Evolutionary conservation across 305 asterid species (phyloP).

Genomic region (Euphrasia arctica): DNA sequence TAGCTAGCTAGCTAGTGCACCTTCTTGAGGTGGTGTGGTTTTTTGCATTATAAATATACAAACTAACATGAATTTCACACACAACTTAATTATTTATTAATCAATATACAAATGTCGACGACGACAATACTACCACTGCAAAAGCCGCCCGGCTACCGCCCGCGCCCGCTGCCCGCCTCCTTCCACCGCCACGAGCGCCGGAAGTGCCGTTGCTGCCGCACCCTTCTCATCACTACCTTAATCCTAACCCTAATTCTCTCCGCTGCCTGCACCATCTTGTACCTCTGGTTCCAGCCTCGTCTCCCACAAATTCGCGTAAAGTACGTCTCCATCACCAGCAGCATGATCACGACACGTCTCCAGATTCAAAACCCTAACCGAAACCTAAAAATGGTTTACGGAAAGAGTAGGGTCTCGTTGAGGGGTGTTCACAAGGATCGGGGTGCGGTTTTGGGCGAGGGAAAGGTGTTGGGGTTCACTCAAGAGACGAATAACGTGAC

Average conservation of each 20-base stretch:
- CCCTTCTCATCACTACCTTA: constrained; percentile 25
- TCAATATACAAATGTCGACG: too few relatives aligned
- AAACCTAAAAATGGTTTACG: constrained; percentile 37
- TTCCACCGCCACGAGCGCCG: constrained; percentile 19
- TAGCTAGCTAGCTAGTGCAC: too few relatives aligned
- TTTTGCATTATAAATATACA: too few relatives aligned
- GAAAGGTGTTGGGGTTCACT: constrained; percentile 35
- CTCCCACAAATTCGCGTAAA: constrained; percentile 43
- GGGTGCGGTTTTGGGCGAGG: constrained; percentile 36
- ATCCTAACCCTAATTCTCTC: constrained; percentile 27
- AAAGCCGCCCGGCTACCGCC: constrained; percentile 21
- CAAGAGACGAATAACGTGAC: constrained; percentile 37
- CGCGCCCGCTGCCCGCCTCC: constrained; percentile 33
- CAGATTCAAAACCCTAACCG: constrained; percentile 43
- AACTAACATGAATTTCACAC: too few relatives aligned
- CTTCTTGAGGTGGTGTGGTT: too few relatives aligned
- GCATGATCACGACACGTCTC: constrained; percentile 28
- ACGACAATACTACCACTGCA: too few relatives aligned
- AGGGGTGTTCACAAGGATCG: constrained; percentile 23
- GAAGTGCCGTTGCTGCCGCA: constrained; percentile 34
- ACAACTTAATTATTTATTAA: too few relatives aligned
- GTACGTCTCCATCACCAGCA: constrained; percentile 39
- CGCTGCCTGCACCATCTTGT: constrained; percentile 32
- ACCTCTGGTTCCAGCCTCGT: constrained; percentile 51
- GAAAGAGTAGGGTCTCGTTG: constrained; percentile 21